Base-by-base conservation (phyloP, 208 protist species). In the Acanthamoeba royreba region DNA sequence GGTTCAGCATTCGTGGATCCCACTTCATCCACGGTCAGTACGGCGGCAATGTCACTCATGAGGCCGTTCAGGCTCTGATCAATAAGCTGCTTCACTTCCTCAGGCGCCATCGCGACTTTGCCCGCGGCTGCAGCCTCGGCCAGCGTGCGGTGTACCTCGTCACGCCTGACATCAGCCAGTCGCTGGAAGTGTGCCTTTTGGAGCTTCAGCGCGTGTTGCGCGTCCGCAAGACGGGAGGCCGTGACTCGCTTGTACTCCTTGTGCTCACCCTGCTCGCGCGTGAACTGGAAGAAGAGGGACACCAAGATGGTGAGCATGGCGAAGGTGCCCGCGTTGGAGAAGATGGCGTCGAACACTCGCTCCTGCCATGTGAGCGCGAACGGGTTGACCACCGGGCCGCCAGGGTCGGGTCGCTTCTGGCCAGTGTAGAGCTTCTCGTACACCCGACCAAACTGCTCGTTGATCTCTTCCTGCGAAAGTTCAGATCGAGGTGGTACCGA, bases 191-290 rank as follows among this genome's bases (percentile, higher is more conserved):
- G 77, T 28, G 40, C 19, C n/a, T 86, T 40, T 15, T 55, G 28
- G 25, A 55, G 2, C 8, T 46, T 22, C 40, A 86, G 77, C n/a
- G 77, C 45, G 25, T 38, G 77, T 33, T 86, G 43, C 28, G 77
- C 77, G 11, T 86, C 77, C 4, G 47, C 77, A 19, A 86, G 43
- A 25, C 77, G 77, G 8, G 45, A n/a, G 11, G 77, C 55, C 2
- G 77, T 86, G 77, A 86, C 28, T 11, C 77, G 77, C 45, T 86
- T 86, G 45, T 86, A 86, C 45, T 86, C 77, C 43, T 86, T 86
- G 77, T 86, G 77, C 43, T 86, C 77, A 46, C 77, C 77, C 45
- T 86, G 43, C 28, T 52, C 45, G n/a, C 77, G 77, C 28, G 45
- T 55, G 77, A 86, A 43, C 11, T 86, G 45, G 45, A 86, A 86